These are phyloP conservation scores for Henningerozyma blattae DNA, from an alignment of 805 yeast genomes.

Conservation along the genomic window DNA sequence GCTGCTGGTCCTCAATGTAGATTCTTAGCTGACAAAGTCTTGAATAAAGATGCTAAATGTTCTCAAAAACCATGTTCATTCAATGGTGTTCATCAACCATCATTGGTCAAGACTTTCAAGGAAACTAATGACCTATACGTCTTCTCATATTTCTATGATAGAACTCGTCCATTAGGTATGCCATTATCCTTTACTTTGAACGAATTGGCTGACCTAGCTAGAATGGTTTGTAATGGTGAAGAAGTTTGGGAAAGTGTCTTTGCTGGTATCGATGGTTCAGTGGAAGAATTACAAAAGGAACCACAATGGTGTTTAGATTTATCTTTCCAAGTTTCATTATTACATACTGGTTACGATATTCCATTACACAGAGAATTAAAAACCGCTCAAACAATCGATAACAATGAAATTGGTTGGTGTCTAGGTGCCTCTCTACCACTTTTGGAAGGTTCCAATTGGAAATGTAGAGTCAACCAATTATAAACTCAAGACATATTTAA, in stretches of 20 bases:
- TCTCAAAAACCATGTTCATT: slow-evolving; percentile 76
- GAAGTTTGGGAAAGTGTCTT: slow-evolving; percentile 58
- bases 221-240: slow-evolving; percentile 77
- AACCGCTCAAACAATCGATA: slow-evolving; percentile 82
- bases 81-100: slow-evolving; percentile 96
- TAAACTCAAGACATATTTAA: neutral
- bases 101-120: slow-evolving; percentile 66
- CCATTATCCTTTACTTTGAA: slow-evolving; percentile 77
- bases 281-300: slow-evolving; percentile 54
- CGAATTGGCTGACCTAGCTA: slow-evolving; percentile 74
- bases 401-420: slow-evolving; percentile 96
- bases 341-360: slow-evolving; percentile 95
- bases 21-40: slow-evolving; percentile 63
- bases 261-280: slow-evolving; percentile 53
- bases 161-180: slow-evolving; percentile 90
- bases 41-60: slow-evolving; percentile 78
- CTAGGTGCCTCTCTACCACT: slow-evolving; percentile 93
- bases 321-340: slow-evolving; percentile 79
- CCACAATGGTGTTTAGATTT: slow-evolving; percentile 94
- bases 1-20: slow-evolving; percentile 71
- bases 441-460: slow-evolving; percentile 67
- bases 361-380: slow-evolving; percentile 81
- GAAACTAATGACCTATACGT: slow-evolving; percentile 67
- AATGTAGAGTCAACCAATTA: slow-evolving; percentile 30
- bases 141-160: slow-evolving; percentile 91